These are phyloP conservation scores for Coemansia sp. DNA, from an alignment of 192 early-diverging fungal genomes.

Conservation along the genomic window DNA sequence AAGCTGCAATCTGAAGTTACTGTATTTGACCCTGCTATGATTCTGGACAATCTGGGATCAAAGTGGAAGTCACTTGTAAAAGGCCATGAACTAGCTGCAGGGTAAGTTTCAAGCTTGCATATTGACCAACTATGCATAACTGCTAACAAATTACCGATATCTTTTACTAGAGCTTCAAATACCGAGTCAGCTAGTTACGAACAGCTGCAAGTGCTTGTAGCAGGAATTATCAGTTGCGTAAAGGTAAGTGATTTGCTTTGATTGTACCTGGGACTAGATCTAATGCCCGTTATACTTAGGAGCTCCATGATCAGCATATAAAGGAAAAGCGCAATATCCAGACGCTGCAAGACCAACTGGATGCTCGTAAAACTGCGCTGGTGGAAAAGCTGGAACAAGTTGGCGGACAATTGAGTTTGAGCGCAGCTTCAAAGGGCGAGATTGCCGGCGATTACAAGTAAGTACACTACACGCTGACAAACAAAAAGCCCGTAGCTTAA, in stretches of 20 bases:
- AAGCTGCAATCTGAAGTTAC: neutral
- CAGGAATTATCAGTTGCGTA: conserved; percentile 24
- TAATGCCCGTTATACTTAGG: conserved; percentile 6
- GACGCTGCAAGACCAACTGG: conserved; percentile 4
- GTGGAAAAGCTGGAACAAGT: conserved; percentile 26
- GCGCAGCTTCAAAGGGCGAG: conserved; percentile 4
- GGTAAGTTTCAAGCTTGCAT: neutral
- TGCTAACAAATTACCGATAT: neutral
- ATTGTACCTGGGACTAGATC: too few species aligned
- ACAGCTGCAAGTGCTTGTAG: conserved; percentile 24
- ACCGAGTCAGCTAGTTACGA: neutral
- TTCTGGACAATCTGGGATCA: conserved; percentile 4
- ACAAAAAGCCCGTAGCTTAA: neutral
- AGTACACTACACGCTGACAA: neutral
- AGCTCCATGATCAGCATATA: conserved; percentile 28
- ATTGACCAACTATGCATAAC: neutral
- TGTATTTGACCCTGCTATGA: neutral
- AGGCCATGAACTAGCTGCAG: neutral
- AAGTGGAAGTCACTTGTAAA: neutral
- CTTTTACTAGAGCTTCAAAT: neutral
- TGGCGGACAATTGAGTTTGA: conserved; percentile 29
- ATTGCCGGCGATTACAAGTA: conserved; percentile 17
- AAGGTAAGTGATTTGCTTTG: conserved; percentile 14
- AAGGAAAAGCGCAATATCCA: conserved; percentile 7
- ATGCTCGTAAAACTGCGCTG: conserved; percentile 7